These are phyloP conservation scores for Dendrobium nobile DNA, from an alignment of 106 monocot genomes.

Conservation along the genomic window DNA sequence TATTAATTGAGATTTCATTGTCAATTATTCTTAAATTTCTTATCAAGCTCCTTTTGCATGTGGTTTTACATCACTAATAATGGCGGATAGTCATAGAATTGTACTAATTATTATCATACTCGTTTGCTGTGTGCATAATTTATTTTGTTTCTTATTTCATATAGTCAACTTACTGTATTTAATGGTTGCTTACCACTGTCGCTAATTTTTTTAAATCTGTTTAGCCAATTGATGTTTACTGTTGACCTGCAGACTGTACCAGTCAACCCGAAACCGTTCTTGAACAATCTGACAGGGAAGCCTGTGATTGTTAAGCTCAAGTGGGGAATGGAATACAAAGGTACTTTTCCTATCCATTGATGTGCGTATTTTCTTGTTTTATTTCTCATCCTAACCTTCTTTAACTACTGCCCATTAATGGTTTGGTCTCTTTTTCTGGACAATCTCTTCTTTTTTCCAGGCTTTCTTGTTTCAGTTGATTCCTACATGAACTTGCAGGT, in stretches of 20 bases:
- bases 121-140: neutral
- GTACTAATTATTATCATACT: neutral
- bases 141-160: too few species aligned
- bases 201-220: neutral
- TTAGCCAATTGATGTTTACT: neutral
- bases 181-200: neutral
- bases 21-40: too few species aligned
- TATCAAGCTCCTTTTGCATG: too few species aligned
- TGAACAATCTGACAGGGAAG: constrained; percentile 95
- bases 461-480: constrained; percentile 90
- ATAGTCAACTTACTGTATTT: too few species aligned
- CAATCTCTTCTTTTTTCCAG: constrained; percentile 22
- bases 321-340: constrained; percentile 99
- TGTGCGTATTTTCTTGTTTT: neutral
- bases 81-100: neutral
- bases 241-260: constrained; percentile 60
- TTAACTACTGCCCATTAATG: neutral
- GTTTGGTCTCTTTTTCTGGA: constrained; percentile 1
- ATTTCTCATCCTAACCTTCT: neutral
- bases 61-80: too few species aligned
- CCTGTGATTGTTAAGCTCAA: constrained; percentile 91
- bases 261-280: constrained; percentile 91
- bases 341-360: constrained; percentile 16
- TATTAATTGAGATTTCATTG: too few species aligned
- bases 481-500: constrained; percentile 99